These are phyloP conservation scores for Cornus kousa DNA, from an alignment of 148 eudicot species.

Conservation along the genomic window DNA sequence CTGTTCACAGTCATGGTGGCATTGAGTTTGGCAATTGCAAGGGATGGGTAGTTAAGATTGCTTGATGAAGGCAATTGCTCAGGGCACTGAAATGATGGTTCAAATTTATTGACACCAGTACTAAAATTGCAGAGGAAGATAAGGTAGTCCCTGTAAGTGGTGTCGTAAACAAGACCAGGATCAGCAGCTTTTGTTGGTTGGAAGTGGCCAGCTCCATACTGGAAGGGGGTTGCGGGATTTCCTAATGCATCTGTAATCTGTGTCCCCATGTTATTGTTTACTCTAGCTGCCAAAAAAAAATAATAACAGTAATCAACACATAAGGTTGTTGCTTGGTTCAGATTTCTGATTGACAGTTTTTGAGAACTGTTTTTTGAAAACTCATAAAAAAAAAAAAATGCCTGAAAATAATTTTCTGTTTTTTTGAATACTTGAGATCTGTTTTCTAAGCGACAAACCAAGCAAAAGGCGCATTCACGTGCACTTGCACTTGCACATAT, in stretches of 20 bases:
- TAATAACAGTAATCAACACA: background rate
- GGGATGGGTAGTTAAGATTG: constrained; percentile 20
- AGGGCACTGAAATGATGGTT: constrained; percentile 9
- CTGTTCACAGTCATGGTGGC: constrained; percentile 8
- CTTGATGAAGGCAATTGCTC: background rate
- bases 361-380: too few relatives aligned
- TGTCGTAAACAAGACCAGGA: constrained; percentile 21
- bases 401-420: too few relatives aligned
- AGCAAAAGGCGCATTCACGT: too few relatives aligned
- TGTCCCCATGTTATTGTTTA: constrained; percentile 10
- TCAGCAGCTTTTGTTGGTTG: constrained; percentile 17
- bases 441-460: too few relatives aligned
- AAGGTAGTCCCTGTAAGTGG: constrained; percentile 17
- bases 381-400: too few relatives aligned
- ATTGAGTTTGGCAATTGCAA: constrained; percentile 11
- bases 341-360: too few relatives aligned
- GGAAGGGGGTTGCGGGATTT: constrained; percentile 7
- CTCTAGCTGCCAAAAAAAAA: constrained; percentile 2
- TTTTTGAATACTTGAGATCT: too few relatives aligned
- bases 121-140: constrained; percentile 18
- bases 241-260: constrained; percentile 12
- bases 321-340: background rate
- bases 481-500: too few relatives aligned
- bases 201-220: constrained; percentile 20
- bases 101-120: constrained; percentile 3